phyloP scores from a whole-genome alignment of 106 monocot species.

The Platanthera guangdongensis region DNA sequence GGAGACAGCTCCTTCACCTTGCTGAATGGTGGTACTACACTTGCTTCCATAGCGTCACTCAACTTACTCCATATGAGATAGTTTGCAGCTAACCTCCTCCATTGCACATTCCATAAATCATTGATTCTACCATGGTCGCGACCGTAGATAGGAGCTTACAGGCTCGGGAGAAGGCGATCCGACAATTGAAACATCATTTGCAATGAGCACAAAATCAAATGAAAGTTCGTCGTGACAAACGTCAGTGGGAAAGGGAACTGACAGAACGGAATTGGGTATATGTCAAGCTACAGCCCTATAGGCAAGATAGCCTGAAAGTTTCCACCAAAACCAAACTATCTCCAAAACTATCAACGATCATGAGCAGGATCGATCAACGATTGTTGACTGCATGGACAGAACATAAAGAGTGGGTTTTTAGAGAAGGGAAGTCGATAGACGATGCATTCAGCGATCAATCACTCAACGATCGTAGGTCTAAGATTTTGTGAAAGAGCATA shows the following conservation, averaged over 20 bases:
- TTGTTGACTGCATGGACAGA: too few relatives aligned
- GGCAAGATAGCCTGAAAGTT: neutral
- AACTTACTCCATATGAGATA: neutral
- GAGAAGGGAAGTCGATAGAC: too few relatives aligned
- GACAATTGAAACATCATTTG: neutral
- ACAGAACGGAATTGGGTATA: neutral
- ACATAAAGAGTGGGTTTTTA: too few relatives aligned
- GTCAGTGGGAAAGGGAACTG: neutral
- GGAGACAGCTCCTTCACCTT: neutral
- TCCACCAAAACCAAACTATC: neutral
- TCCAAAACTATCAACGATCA: too few relatives aligned
- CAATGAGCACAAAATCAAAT: neutral
- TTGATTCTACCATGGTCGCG: neutral
- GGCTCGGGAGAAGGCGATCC: neutral
- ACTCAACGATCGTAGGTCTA: too few relatives aligned
- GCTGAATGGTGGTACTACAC: neutral
- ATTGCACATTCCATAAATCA: neutral
- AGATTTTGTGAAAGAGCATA: too few relatives aligned
- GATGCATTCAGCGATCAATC: too few relatives aligned
- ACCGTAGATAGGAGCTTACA: neutral
- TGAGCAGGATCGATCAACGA: too few relatives aligned
- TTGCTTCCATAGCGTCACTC: neutral
- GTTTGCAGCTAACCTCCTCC: neutral
- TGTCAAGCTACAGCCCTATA: neutral
- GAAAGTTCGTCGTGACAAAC: neutral